A percentile compares a stretch with the other conserved stretches of the same genome.
Evolutionary conservation across 495 filamentous ascomycete genomes (phyloP).

Genomic region (Aspergillus hancockii): DNA sequence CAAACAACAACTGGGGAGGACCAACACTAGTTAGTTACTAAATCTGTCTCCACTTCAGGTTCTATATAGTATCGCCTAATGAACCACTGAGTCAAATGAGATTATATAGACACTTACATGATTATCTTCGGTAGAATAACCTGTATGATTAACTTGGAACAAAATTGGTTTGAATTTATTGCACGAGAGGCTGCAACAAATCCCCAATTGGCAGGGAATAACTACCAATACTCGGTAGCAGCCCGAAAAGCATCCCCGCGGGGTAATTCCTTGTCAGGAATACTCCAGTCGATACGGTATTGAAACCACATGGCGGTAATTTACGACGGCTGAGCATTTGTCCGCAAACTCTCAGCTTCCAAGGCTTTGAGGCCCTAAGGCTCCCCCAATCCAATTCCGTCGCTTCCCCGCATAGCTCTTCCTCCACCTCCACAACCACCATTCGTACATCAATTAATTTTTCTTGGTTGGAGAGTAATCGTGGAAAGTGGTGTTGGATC

Average conservation of each 20-base stretch:
- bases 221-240: neutral
- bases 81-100: neutral
- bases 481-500: neutral
- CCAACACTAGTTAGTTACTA: no score
- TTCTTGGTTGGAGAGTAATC: neutral
- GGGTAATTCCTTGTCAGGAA: conserved; percentile 16
- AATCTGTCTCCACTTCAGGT: no score
- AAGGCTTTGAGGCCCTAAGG: conserved; percentile 11
- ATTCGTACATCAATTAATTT: neutral
- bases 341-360: conserved; percentile 15
- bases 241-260: conserved; percentile 23
- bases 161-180: neutral
- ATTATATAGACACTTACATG: neutral
- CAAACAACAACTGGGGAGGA: conserved; percentile 3
- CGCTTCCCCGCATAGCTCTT: conserved; percentile 9
- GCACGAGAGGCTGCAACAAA: neutral
- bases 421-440: conserved; percentile 4
- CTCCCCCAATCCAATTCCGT: neutral
- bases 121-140: neutral
- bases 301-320: neutral
- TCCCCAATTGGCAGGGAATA: neutral
- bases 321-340: conserved; percentile 25
- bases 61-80: no score
- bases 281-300: neutral
- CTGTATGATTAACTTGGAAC: neutral